Conservation (phyloP, 2,329 filamentous ascomycete species). For the Fusarium domesticum region DNA sequence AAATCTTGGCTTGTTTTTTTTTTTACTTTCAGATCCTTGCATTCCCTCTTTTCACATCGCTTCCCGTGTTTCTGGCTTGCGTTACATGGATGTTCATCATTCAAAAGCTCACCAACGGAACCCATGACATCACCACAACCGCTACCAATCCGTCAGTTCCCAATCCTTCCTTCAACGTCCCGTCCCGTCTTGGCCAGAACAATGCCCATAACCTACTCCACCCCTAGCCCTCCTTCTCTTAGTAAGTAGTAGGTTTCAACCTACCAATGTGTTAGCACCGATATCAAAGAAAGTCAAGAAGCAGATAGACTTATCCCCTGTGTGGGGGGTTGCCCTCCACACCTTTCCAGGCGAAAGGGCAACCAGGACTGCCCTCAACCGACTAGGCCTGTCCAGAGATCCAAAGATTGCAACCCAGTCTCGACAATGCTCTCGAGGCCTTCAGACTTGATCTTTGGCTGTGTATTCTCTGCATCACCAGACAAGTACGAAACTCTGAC, state of each 20-base stretch:
- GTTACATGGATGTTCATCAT: background rate
- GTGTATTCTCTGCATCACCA: slow-evolving; percentile 35
- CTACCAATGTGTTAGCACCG: slow-evolving; percentile 26
- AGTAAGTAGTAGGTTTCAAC: background rate
- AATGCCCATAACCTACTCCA: background rate
- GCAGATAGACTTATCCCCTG: slow-evolving; percentile 49
- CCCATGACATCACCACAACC: background rate
- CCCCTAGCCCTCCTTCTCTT: background rate
- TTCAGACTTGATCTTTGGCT: slow-evolving; percentile 3
- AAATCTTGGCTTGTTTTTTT: background rate
- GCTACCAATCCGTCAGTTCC: no score
- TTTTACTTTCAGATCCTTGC: no score
- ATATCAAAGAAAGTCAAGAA: slow-evolving; percentile 7
- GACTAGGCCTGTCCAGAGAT: slow-evolving; percentile 26
- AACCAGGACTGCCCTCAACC: slow-evolving; percentile 45
- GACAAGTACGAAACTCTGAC: slow-evolving; percentile 95
- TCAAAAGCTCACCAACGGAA: background rate
- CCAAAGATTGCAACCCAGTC: slow-evolving; percentile 20
- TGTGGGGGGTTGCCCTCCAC: slow-evolving; percentile 45
- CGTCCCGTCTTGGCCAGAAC: no score
- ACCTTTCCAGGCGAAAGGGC: slow-evolving; percentile 50
- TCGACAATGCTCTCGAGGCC: slow-evolving; percentile 13
- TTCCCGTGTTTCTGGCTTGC: no score
- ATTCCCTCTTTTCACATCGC: background rate
- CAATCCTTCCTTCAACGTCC: no score